Conservation (phyloP, 169 alveolate species). For the Sarcocystis neurona region DNA sequence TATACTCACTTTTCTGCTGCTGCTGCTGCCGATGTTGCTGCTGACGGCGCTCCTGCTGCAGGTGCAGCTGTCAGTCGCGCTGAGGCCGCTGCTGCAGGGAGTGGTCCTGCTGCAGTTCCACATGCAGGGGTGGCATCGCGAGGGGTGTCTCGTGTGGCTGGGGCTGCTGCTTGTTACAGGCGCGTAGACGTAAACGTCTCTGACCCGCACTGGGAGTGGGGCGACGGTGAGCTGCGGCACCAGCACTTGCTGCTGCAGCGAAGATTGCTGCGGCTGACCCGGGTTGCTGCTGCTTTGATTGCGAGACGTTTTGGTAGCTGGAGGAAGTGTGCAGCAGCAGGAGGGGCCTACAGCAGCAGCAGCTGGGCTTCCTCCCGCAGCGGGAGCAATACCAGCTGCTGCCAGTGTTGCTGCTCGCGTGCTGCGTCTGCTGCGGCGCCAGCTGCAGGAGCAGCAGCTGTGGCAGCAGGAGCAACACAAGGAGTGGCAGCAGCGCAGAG, state of each 20-base stretch:
- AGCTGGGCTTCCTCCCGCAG: background rate
- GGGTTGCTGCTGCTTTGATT: conserved; percentile 43
- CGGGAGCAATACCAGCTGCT: background rate
- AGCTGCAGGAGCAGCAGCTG: background rate
- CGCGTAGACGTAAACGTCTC: conserved; percentile 65
- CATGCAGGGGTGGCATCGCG: background rate
- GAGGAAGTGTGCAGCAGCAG: conserved; percentile 17
- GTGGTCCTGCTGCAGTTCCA: too few species aligned
- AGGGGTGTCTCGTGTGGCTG: background rate
- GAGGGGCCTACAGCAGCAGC: conserved; percentile 41
- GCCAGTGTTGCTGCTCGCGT: background rate
- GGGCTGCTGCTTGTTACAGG: conserved; percentile 28
- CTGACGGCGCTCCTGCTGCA: background rate
- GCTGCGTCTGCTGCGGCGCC: background rate
- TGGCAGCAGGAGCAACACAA: conserved; percentile 34
- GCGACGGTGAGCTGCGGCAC: conserved; percentile 47
- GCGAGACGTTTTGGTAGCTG: conserved; percentile 43
- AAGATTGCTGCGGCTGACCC: conserved; percentile 36
- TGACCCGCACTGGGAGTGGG: conserved; percentile 60
- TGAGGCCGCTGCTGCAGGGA: too few species aligned
- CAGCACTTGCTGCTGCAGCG: conserved; percentile 48
- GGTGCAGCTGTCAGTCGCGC: background rate
- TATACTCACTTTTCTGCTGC: conserved; percentile 27
- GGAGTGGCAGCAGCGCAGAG: background rate
- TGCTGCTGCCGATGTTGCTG: background rate